Evolutionary conservation across 1,284 basidiomycete species (phyloP).

Genomic region (Melampsora americana): DNA sequence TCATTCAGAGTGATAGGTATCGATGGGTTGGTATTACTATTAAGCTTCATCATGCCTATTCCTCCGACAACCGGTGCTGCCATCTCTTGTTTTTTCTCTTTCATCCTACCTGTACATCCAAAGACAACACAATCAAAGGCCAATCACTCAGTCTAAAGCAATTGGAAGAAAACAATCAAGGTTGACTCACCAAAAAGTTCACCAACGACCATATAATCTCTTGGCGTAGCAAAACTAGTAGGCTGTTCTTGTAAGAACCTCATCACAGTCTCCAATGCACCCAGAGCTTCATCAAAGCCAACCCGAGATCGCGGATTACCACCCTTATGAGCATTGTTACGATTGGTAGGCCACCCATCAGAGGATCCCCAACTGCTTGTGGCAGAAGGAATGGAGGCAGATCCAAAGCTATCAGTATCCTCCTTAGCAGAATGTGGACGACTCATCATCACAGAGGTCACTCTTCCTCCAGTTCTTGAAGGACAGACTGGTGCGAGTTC

Average conservation of each 20-base stretch:
- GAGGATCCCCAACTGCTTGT: neutral
- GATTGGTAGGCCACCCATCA: neutral
- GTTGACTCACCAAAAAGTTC: conserved; percentile 38
- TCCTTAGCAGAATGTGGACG: no score
- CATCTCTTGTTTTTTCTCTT: conserved; percentile 44
- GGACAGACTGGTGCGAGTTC: conserved; percentile 40
- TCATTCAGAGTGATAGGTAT: no score
- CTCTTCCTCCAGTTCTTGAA: conserved; percentile 2
- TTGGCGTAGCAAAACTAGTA: conserved; percentile 36
- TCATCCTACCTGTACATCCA: conserved; percentile 25
- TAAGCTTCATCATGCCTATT: no score
- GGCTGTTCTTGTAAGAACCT: conserved; percentile 41
- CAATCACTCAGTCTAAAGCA: neutral
- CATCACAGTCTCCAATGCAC: conserved; percentile 36
- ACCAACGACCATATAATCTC: conserved; percentile 44
- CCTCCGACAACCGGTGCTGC: no score
- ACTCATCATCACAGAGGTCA: no score
- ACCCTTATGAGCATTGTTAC: conserved; percentile 18
- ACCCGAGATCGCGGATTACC: neutral
- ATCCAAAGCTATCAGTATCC: no score
- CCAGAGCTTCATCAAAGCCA: conserved; percentile 37
- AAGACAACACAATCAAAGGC: neutral
- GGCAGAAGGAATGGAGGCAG: no score
- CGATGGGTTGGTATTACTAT: no score
- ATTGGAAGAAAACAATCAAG: neutral